phyloP scores from a whole-genome alignment of 225 moss, liverwort and hornwort species.

The Physcomitrium patens region DNA sequence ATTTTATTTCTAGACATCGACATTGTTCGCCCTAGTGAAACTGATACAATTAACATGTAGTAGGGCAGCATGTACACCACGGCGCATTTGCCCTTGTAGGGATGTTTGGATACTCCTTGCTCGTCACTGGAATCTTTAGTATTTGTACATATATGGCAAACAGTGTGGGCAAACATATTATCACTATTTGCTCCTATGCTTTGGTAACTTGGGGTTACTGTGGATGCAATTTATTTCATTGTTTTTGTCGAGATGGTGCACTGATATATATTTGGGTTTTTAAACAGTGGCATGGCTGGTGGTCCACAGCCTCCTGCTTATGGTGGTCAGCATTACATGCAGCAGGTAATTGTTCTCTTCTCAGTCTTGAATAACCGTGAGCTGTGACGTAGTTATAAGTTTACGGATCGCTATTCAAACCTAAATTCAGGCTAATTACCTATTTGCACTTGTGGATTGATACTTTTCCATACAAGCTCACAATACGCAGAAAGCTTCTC shows the following conservation, averaged over 20 bases:
- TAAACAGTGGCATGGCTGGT: constrained; percentile 63
- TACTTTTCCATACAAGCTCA: no score
- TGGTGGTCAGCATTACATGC: constrained; percentile 59
- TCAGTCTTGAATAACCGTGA: not conserved
- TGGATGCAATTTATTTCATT: not conserved
- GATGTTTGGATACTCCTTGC: no score
- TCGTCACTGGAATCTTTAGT: no score
- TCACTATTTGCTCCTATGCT: not conserved
- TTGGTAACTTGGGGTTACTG: not conserved
- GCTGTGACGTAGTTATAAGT: not conserved
- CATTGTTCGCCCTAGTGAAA: no score
- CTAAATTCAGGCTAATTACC: not conserved
- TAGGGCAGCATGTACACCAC: no score
- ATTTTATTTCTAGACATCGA: no score
- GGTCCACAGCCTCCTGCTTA: constrained; percentile 64
- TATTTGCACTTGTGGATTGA: not conserved
- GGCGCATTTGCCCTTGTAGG: no score
- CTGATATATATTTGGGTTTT: constrained; percentile 33
- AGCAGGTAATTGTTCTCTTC: constrained; percentile 50
- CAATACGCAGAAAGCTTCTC: not conserved
- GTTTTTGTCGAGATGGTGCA: not conserved
- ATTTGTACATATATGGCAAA: no score
- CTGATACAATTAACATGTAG: no score
- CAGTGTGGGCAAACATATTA: no score
- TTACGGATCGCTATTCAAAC: not conserved